Evolutionary conservation across 2,329 filamentous ascomycete species (phyloP), one percentile per base, ranked within the genome.

Genomic region (Aschersonia sp.): DNA sequence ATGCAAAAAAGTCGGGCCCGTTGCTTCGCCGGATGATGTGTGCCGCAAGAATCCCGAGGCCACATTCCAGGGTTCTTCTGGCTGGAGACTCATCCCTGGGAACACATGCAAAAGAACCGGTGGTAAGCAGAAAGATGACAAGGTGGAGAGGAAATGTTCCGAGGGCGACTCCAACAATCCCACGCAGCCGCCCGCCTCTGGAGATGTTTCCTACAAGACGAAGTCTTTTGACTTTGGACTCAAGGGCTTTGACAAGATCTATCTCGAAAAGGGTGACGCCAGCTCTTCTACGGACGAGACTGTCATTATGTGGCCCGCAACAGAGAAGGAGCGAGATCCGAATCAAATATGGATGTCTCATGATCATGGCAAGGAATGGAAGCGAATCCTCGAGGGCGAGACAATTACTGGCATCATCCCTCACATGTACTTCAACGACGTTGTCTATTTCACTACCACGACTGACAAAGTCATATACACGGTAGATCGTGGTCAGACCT

Each of bases 331-430:
- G 60, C 5, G 60, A 60, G 30, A 58, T 56, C 72, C 74, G 70
- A 50, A 82, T 70, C 46, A 72, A 50, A 73, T 94, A 14, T 88
- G 75, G 64, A 73, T 94, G 48, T 85, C 86, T 0, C 77, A 81
- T 47, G 81, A 98, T 60, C 90, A 96, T 58, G 92, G 92, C 58
- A 94, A 94, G 67, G 81, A 68, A 2, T 98, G 92, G 90, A 69
- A 79, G 30, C 69, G 61, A 47, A 80, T 81, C 43, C 73, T 94
- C 3, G 72, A 85, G 49, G 78, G 79, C 33, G 79, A 89, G 54
- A 70, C 79, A 2, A 78, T 97, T 49, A 68, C 74, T 43, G 71
- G 68, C 22, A 86, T 98, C 54, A 75, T 83, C 49, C 85, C 84
- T 30, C 87, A 98, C 60, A 72, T 72, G 44, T 85, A 88, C 64